A percentile compares a stretch with the other conserved stretches of the same genome.
phyloP scores from a whole-genome alignment of 2,329 filamentous ascomycete genomes.

The Ceratocystis albifundus region DNA sequence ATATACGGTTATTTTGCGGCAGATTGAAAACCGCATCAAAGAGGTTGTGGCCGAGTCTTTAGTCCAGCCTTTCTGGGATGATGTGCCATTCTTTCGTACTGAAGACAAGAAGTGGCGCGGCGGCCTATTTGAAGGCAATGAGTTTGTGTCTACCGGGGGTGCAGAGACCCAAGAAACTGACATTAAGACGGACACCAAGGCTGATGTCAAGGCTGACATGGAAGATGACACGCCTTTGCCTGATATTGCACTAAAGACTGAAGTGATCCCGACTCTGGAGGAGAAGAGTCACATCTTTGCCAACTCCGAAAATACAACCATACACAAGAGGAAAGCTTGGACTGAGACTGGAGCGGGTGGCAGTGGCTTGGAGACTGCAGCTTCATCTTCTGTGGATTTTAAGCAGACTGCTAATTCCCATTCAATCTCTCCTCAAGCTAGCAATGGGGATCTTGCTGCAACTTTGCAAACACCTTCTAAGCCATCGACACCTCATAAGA shows the following conservation, averaged over 20 bases:
- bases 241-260: not conserved
- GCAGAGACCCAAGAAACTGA: not conserved
- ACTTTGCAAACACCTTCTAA: conserved; percentile 12
- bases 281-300: conserved; percentile 48
- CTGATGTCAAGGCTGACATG: not conserved
- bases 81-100: conserved; percentile 80
- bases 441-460: conserved; percentile 15
- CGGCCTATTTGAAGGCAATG: conserved; percentile 60
- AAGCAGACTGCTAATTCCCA: conserved; percentile 1
- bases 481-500: conserved; percentile 3
- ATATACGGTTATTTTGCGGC: conserved; percentile 78
- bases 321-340: conserved; percentile 19
- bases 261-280: conserved; percentile 33
- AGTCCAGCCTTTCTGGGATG: conserved; percentile 91
- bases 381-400: conserved; percentile 17
- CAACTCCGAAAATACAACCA: conserved; percentile 30
- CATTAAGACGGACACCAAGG: not conserved
- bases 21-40: conserved; percentile 90
- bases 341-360: not conserved
- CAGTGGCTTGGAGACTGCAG: conserved; percentile 25
- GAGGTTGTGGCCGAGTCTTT: conserved; percentile 87
- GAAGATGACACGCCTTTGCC: not conserved
- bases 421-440: conserved; percentile 17
- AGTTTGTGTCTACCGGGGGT: conserved; percentile 30
- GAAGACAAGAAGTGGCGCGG: conserved; percentile 67